A percentile compares a stretch with the other conserved stretches of the same genome.
Evolutionary conservation across 2,329 filamentous ascomycete genomes (phyloP).

Genomic region (Xylariaceae sp.): DNA sequence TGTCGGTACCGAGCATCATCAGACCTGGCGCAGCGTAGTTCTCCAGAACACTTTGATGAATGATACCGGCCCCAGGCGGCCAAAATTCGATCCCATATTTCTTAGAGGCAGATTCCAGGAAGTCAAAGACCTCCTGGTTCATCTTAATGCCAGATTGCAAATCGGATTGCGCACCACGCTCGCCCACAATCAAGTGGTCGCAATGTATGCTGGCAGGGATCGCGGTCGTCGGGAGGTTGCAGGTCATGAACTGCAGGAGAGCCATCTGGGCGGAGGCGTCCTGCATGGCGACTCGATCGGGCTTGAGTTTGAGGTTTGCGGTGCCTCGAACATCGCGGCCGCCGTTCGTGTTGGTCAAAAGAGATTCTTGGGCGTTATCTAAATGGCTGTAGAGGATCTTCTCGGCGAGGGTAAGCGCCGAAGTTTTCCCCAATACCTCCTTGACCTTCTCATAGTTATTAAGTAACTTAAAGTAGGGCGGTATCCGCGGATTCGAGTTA

Average conservation of each 20-base stretch:
- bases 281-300: constrained; percentile 98
- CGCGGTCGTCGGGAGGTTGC: constrained; percentile 82
- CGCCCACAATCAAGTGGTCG: constrained; percentile 97
- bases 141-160: constrained; percentile 81
- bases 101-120: constrained; percentile 87
- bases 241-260: constrained; percentile 97
- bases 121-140: constrained; percentile 98
- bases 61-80: constrained; percentile 91
- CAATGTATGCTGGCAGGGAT: constrained; percentile 98
- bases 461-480: constrained; percentile 69
- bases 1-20: constrained; percentile 99
- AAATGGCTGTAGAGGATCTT: constrained; percentile 98
- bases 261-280: constrained; percentile 99
- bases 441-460: constrained; percentile 63
- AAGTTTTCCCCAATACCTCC: constrained; percentile 55
- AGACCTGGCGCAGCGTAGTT: constrained; percentile 96
- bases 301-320: constrained; percentile 95
- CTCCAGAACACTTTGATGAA: constrained; percentile 96
- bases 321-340: constrained; percentile 81
- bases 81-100: constrained; percentile 96
- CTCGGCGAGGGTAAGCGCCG: constrained; percentile 82
- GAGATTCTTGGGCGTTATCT: constrained; percentile 83
- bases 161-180: constrained; percentile 86
- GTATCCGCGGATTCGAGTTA: constrained; percentile 54
- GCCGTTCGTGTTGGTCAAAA: constrained; percentile 81